Evolutionary conservation across 192 early-diverging fungal species (phyloP).

Genomic region (Entrophospora sp.): DNA sequence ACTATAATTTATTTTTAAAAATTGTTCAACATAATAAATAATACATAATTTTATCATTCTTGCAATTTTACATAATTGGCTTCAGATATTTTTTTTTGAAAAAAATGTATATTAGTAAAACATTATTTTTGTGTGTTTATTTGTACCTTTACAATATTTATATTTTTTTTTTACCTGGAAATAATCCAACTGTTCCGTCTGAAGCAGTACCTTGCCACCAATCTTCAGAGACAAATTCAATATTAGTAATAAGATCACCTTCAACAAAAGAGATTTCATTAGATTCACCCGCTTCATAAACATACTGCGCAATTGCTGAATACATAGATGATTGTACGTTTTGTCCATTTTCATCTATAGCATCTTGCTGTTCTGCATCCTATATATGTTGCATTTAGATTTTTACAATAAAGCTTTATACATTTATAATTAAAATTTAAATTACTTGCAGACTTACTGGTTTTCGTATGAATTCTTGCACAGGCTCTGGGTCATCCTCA

Average conservation of each 20-base stretch:
- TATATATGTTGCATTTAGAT: background rate
- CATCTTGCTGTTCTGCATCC: too few relatives aligned
- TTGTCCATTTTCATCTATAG: too few relatives aligned
- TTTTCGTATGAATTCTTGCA: background rate
- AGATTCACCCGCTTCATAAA: slow-evolving; percentile 77
- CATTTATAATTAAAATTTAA: background rate
- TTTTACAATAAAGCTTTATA: background rate
- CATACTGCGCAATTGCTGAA: slow-evolving; percentile 61
- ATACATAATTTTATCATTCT: background rate
- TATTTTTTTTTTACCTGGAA: slow-evolving; percentile 52
- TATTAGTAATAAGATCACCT: slow-evolving; percentile 64
- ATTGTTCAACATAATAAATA: too few relatives aligned
- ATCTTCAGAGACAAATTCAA: slow-evolving; percentile 76
- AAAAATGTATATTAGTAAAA: background rate
- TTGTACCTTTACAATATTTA: too few relatives aligned
- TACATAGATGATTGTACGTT: background rate
- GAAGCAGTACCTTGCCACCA: slow-evolving; percentile 83
- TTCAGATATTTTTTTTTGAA: too few relatives aligned
- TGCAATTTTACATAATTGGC: background rate
- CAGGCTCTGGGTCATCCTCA: background rate
- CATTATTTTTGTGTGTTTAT: background rate
- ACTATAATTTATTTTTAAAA: too few relatives aligned
- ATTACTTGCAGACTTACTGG: background rate
- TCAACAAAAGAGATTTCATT: slow-evolving; percentile 80
- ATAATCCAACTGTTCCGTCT: slow-evolving; percentile 52